Evolutionary conservation across 1,284 basidiomycete genomes (phyloP), one percentile per base, ranked within the genome.

Genomic region (Ganoderma sinense): DNA sequence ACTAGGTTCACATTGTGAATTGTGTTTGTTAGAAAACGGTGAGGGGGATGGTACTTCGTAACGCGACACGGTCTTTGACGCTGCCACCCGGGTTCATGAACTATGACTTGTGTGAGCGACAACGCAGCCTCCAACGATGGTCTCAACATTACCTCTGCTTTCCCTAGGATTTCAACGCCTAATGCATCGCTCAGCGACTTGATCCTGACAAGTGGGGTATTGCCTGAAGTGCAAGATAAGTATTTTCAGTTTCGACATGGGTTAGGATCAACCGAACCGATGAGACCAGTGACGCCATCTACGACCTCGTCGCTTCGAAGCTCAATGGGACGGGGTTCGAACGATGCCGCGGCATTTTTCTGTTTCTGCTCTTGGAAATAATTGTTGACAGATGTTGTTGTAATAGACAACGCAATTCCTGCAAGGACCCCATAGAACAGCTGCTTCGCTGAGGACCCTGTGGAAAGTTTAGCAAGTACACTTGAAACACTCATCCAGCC

Each of bases 21-120:
- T 23, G 31, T n/a, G 8, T 36, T 20, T 5, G 8, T 40, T 2
- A 1, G 13, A 4, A n/a, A 40, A 5, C 8, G 2, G 11, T 13
- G 26, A 26, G 48, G 13, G 11, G 14, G 3, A 10, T 14, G 14
- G 29, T 76, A 97, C 96, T 96, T 79, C 91, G 88, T 66, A 99
- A 81, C 0, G 97, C 97, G 14, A 99, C 97, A 29, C 98, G 89
- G 80, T 99, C 98, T 81, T 99, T 99, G 59, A 99, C 94, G 67
- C 96, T 98, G 29, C 98, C 98, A 20, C 97, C 98, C 0, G 98
- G 97, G 81, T 99, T 99, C 66, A 99, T 82, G 78, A 94, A 99
- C 92, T 97, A 67, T 20, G 11, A 14, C 23, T 13, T 23, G n/a
- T 10, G 53, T 62, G 51, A 23, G 65, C 40, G 2, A n/a, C 13